phyloP scores from a whole-genome alignment of 1,284 basidiomycete genomes.

The Ceratobasidium theobromae region DNA sequence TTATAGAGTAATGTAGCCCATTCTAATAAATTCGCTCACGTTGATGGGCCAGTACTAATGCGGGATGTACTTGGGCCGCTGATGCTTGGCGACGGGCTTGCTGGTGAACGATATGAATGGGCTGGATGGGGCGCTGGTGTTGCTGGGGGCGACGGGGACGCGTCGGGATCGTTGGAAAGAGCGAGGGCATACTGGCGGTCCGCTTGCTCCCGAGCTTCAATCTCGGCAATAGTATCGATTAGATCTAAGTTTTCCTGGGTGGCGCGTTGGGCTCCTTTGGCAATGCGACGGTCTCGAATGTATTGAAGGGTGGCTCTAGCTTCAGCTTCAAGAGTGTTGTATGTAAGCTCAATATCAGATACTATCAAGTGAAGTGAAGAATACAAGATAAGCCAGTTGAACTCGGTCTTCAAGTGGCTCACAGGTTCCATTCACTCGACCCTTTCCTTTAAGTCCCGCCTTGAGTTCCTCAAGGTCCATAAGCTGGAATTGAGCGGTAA shows the following conservation, averaged over 20 bases:
- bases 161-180: neutral
- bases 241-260: neutral
- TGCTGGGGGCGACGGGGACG: neutral
- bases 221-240: neutral
- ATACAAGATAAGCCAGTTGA: neutral
- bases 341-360: neutral
- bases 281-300: neutral
- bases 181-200: slow-evolving; percentile 1
- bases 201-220: neutral
- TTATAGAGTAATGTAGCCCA: no score
- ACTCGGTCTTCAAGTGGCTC: neutral
- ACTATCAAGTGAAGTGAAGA: neutral
- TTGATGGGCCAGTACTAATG: neutral
- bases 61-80: neutral
- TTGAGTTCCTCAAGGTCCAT: slow-evolving; percentile 10
- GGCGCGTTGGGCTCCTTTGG: neutral
- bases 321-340: slow-evolving; percentile 2
- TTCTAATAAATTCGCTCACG: no score
- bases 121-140: neutral
- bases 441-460: slow-evolving; percentile 1
- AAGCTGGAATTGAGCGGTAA: slow-evolving; percentile 9
- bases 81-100: neutral
- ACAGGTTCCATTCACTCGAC: neutral
- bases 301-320: neutral
- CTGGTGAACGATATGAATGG: neutral